Conservation (phyloP, 495 filamentous ascomycete genomes). For the Aspergillus sclerotiicarbonarius region DNA sequence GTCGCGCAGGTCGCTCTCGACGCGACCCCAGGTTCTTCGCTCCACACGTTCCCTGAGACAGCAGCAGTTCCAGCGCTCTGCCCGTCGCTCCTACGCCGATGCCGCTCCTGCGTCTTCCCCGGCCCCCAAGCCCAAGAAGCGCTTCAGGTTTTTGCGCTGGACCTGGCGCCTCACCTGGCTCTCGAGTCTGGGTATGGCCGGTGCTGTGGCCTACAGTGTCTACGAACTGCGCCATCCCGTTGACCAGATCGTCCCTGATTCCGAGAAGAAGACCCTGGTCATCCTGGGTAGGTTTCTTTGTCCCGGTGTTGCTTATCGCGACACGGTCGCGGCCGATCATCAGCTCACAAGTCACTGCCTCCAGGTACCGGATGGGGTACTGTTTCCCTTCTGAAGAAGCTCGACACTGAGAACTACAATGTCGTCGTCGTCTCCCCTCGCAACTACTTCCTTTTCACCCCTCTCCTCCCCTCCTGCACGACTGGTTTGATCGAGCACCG, state of each 20-base stretch:
- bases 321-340: conserved; percentile 6
- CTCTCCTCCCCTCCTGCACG: conserved; percentile 92
- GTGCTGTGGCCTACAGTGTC: conserved; percentile 73
- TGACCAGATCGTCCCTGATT: conserved; percentile 77
- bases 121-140: conserved; percentile 44
- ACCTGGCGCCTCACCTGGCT: conserved; percentile 77
- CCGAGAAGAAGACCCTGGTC: conserved; percentile 94
- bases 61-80: conserved; percentile 28
- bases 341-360: background rate
- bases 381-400: conserved; percentile 94
- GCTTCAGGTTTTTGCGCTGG: conserved; percentile 57
- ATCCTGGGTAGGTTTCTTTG: conserved; percentile 70
- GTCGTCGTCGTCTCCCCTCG: conserved; percentile 92
- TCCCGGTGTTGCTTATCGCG: background rate
- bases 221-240: conserved; percentile 76
- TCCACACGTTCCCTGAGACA: conserved; percentile 29
- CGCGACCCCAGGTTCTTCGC: conserved; percentile 22
- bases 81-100: conserved; percentile 44
- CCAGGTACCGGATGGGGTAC: conserved; percentile 94
- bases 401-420: conserved; percentile 98
- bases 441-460: conserved; percentile 99
- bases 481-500: conserved; percentile 97
- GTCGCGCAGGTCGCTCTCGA: conserved; percentile 42
- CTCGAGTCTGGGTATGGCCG: conserved; percentile 63
- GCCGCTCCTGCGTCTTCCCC: conserved; percentile 35